Evolutionary conservation across 2,329 filamentous ascomycete genomes (phyloP).

Genomic region (Diaporthe destruens): DNA sequence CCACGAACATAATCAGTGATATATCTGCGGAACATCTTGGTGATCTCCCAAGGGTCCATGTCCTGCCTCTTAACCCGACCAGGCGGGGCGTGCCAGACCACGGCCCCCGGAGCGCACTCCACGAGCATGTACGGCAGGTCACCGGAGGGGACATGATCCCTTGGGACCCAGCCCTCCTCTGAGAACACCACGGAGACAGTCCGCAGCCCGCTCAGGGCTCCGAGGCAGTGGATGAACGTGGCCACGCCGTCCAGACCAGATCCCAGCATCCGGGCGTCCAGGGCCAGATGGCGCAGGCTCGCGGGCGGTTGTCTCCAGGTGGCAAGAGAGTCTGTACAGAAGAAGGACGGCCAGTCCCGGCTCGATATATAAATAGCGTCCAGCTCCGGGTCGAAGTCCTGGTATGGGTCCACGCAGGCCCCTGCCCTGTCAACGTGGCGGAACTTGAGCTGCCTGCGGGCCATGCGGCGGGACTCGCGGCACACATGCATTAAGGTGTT

Average conservation of each 20-base stretch:
- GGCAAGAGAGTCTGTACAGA: background rate
- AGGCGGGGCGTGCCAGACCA: conserved; percentile 3
- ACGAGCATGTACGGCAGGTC: background rate
- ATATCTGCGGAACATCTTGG: background rate
- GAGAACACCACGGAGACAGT: background rate
- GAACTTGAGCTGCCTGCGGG: background rate
- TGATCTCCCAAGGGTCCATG: conserved; percentile 1
- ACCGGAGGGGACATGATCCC: background rate
- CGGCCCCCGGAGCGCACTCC: background rate
- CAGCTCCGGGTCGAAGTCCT: background rate
- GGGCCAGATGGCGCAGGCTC: background rate
- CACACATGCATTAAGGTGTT: background rate
- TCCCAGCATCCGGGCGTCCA: background rate
- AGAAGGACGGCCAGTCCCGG: background rate
- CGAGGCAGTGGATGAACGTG: background rate
- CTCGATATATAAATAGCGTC: background rate
- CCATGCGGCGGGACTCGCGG: conserved; percentile 12
- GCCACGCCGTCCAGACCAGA: background rate
- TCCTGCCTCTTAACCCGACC: conserved; percentile 8
- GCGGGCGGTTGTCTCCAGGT: background rate
- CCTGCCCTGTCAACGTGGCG: background rate
- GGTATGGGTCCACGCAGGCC: background rate
- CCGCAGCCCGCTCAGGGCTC: background rate
- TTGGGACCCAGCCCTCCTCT: background rate
- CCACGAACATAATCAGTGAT: background rate